phyloP scores from a whole-genome alignment of 176 grass and related monocot species.

The Triticum urartu region DNA sequence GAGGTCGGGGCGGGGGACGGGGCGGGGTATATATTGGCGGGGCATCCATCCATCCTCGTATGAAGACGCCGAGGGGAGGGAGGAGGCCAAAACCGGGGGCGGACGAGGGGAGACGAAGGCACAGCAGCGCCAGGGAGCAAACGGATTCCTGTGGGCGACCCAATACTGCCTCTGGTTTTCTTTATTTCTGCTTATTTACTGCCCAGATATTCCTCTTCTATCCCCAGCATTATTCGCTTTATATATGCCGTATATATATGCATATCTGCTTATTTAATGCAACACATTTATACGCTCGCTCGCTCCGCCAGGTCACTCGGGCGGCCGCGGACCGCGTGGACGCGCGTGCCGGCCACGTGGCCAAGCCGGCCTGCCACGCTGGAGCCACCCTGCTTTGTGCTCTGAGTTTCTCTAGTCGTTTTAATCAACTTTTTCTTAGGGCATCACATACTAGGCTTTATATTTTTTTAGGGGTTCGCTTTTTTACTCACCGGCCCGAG shows the following conservation, averaged over 20 bases:
- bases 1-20: neutral
- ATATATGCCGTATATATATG: neutral
- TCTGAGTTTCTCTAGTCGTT: too few species aligned
- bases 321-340: neutral
- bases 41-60: neutral
- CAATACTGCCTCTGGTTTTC: neutral
- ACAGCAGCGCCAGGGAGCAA: too few species aligned
- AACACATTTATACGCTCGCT: too few species aligned
- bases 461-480: too few species aligned
- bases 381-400: neutral
- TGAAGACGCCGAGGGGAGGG: neutral
- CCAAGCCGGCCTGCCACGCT: neutral
- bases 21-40: neutral
- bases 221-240: neutral
- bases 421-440: too few species aligned
- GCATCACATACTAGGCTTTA: too few species aligned
- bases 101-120: too few species aligned
- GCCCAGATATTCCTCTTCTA: neutral
- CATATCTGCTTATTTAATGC: too few species aligned
- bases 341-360: neutral
- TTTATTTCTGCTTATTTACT: neutral
- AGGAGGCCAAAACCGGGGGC: neutral
- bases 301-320: neutral
- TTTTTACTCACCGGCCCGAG: too few species aligned
- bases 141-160: neutral